Percentiles rank a stretch among this genome's conserved stretches.
These are phyloP conservation scores for Lupinus albus DNA, from an alignment of 306 rosid species.

Conservation along the genomic window DNA sequence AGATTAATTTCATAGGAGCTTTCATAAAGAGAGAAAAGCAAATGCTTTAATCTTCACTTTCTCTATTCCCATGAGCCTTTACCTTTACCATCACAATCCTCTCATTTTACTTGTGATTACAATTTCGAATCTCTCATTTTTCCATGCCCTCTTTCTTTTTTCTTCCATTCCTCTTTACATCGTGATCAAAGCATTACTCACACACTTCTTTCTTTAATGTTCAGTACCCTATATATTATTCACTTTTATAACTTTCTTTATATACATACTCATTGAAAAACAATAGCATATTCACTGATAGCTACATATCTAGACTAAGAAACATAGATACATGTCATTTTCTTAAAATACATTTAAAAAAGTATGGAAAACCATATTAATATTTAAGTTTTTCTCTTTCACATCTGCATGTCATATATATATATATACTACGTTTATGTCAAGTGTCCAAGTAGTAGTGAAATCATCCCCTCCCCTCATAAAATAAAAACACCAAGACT, in stretches of 20 bases:
- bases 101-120: constrained; percentile 67
- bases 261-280: constrained; percentile 11
- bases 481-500: neutral
- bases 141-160: constrained; percentile 38
- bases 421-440: too few species aligned
- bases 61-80: constrained; percentile 93
- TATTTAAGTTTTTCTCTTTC: too few species aligned
- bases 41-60: constrained; percentile 75
- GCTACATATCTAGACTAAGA: neutral
- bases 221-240: constrained; percentile 32
- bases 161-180: constrained; percentile 36
- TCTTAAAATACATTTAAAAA: too few species aligned
- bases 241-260: constrained; percentile 30
- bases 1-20: too few species aligned
- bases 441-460: too few species aligned
- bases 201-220: constrained; percentile 28
- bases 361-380: too few species aligned
- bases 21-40: constrained; percentile 39
- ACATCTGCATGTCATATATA: too few species aligned
- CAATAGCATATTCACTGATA: constrained; percentile 18
- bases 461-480: too few species aligned
- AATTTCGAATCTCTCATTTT: constrained; percentile 76
- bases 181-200: constrained; percentile 68
- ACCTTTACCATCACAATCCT: constrained; percentile 63
- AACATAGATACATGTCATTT: neutral